Percentiles rank a stretch among this genome's conserved stretches.
phyloP scores from a whole-genome alignment of 192 early-diverging fungal genomes.

The Phycomyces blakesleeanus region DNA sequence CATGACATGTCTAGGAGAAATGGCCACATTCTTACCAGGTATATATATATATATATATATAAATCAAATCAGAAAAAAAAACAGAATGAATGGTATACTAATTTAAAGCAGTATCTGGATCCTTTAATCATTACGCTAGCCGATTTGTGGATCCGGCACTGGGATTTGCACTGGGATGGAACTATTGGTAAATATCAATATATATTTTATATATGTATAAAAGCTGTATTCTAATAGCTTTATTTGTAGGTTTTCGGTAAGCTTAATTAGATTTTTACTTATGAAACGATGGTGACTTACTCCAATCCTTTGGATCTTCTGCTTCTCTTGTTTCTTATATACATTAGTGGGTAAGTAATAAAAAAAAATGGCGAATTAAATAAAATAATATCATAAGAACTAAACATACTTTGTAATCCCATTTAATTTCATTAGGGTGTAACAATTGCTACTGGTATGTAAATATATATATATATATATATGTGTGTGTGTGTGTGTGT shows the following conservation, averaged over 20 bases:
- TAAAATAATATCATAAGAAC: no score
- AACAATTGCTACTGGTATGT: slow-evolving; percentile 26
- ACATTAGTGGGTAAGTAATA: slow-evolving; percentile 26
- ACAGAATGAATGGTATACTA: background rate
- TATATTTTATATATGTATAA: background rate
- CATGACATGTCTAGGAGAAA: slow-evolving; percentile 80
- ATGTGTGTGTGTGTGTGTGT: no score
- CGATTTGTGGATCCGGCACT: slow-evolving; percentile 77
- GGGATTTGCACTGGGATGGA: slow-evolving; percentile 71
- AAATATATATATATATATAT: no score
- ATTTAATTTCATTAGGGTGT: slow-evolving; percentile 17
- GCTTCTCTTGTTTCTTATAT: slow-evolving; percentile 1
- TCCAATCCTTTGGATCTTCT: no score
- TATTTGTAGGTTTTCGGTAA: slow-evolving; percentile 20
- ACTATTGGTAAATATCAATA: slow-evolving; percentile 47
- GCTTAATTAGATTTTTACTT: background rate
- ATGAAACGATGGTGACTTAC: no score
- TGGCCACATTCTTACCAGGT: slow-evolving; percentile 76
- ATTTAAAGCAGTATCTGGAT: slow-evolving; percentile 51
- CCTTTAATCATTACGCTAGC: slow-evolving; percentile 69
- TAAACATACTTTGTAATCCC: slow-evolving; percentile 1
- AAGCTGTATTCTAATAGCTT: background rate
- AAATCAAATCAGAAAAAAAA: background rate
- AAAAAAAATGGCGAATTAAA: no score
- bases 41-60: background rate